phyloP scores from a whole-genome alignment of 1,284 basidiomycete genomes.

The Trichosporon ovoides region DNA sequence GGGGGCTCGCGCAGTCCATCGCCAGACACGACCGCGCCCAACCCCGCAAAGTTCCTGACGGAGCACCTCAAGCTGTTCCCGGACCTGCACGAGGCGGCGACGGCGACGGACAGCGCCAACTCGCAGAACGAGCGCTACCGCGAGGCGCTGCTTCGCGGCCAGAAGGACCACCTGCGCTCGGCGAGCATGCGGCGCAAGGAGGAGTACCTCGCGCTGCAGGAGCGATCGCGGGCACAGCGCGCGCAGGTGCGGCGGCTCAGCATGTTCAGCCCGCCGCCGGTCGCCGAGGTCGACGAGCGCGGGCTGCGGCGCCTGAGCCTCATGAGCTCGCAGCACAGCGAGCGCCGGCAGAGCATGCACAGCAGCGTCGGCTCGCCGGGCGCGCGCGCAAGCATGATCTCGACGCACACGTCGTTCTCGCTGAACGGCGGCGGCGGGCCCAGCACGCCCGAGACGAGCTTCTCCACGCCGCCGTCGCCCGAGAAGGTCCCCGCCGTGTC shows the following conservation, averaged over 20 bases:
- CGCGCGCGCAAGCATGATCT: not conserved
- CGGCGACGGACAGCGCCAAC: not conserved
- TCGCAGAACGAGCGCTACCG: conserved; percentile 3
- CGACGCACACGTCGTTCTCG: conserved; percentile 1
- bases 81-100: not conserved
- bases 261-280: not conserved
- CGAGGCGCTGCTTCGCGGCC: not conserved
- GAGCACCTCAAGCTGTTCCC: conserved; percentile 3
- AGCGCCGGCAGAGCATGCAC: not conserved
- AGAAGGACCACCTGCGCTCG: not conserved
- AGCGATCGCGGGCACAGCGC: not conserved
- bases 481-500: not conserved
- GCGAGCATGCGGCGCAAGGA: not conserved
- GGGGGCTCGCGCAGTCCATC: too few species aligned
- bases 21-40: not conserved
- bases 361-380: not conserved
- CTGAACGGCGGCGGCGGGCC: not conserved
- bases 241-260: not conserved
- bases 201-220: not conserved
- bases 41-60: conserved; percentile 1
- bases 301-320: not conserved
- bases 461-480: not conserved
- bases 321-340: conserved; percentile 1
- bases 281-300: conserved; percentile 5
- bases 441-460: not conserved